These are phyloP conservation scores for Fonsecaea monophora DNA, from an alignment of 2,329 filamentous ascomycete species.

Conservation along the genomic window DNA sequence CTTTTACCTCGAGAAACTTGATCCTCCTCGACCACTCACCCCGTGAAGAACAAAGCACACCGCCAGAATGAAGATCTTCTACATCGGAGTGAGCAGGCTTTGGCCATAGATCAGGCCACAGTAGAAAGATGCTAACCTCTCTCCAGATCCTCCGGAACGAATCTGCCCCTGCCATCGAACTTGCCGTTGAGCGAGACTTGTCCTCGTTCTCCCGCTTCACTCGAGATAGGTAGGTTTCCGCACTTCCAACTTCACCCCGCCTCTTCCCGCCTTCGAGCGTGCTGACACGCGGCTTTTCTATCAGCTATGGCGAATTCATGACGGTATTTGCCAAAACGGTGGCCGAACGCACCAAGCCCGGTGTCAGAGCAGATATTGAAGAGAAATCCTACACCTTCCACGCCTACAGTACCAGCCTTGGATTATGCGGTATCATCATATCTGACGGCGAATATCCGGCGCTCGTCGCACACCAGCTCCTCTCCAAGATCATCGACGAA, in stretches of 20 bases:
- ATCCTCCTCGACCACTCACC: constrained; percentile 2
- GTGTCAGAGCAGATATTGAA: constrained; percentile 83
- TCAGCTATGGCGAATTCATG: constrained; percentile 72
- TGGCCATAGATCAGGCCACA: not conserved
- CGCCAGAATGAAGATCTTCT: constrained; percentile 46
- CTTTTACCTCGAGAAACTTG: not conserved
- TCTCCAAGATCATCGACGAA: constrained; percentile 86
- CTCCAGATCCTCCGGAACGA: constrained; percentile 80
- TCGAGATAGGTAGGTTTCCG: constrained; percentile 64
- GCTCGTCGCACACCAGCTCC: constrained; percentile 82
- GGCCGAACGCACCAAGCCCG: constrained; percentile 81
- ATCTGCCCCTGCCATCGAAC: constrained; percentile 74
- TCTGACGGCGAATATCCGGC: constrained; percentile 76
- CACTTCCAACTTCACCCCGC: constrained; percentile 15
- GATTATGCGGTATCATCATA: constrained; percentile 78
- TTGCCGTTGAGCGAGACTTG: constrained; percentile 78
- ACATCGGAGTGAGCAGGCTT: constrained; percentile 43
- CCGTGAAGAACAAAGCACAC: constrained; percentile 12
- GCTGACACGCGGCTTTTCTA: constrained; percentile 21
- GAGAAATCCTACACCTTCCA: constrained; percentile 82
- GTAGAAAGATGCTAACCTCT: constrained; percentile 6
- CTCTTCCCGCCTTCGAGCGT: not conserved
- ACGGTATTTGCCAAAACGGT: constrained; percentile 85
- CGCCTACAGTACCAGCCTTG: constrained; percentile 76
- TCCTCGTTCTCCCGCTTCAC: constrained; percentile 82